Percentiles rank a stretch among this genome's conserved stretches.
phyloP scores from a whole-genome alignment of 208 protist genomes.

The Naegleria fowleri region DNA sequence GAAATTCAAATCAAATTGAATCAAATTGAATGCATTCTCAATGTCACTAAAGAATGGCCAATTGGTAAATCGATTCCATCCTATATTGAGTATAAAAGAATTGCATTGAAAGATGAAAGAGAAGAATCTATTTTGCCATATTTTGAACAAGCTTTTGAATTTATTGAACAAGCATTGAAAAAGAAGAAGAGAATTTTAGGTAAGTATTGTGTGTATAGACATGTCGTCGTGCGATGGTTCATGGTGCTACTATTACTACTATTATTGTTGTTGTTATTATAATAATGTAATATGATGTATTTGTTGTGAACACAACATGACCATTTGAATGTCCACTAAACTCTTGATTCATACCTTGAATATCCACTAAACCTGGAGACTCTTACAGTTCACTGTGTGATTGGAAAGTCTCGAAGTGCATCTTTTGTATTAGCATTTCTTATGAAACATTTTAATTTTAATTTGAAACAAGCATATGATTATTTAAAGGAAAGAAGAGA shows the following conservation, averaged over 20 bases:
- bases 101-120: neutral
- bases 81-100: neutral
- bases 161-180: neutral
- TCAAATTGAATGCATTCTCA: neutral
- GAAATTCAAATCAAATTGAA: neutral
- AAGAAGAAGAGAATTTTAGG: neutral
- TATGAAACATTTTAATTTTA: neutral
- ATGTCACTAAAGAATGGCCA: conserved; percentile 6
- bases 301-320: too few species aligned
- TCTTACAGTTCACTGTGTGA: neutral
- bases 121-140: neutral
- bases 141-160: conserved; percentile 7
- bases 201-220: neutral
- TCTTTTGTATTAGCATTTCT: conserved; percentile 1
- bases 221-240: too few species aligned
- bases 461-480: neutral
- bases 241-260: too few species aligned
- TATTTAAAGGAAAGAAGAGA: neutral
- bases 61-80: neutral
- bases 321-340: too few species aligned
- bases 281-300: too few species aligned
- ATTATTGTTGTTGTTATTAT: too few species aligned
- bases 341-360: too few species aligned
- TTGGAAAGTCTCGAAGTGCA: conserved; percentile 21
- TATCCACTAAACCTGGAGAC: too few species aligned